Evolutionary conservation across 225 moss, liverwort and hornwort species (phyloP), one percentile per base, ranked within the genome.

Genomic region (Ulota crispa): DNA sequence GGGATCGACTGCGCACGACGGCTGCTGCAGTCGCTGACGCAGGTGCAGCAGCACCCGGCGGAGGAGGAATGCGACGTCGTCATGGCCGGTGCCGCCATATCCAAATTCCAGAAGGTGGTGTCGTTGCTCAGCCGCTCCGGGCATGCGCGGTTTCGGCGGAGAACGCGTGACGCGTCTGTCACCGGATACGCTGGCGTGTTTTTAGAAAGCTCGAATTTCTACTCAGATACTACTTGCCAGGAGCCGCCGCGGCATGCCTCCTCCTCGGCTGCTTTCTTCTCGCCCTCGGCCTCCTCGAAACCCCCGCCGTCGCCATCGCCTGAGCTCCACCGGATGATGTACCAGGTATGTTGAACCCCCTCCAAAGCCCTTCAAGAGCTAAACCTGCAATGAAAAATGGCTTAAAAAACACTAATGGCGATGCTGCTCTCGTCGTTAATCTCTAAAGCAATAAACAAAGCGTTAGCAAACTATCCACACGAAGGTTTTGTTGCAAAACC

Each of bases 1-100:
- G 98, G 95, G 43, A 89, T 98, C 6, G 98, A 98, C 65, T 93
- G 92, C 63, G 98, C 95, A 7, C 93, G 94, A 82, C 83, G 90
- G 43, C 67, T 98, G 75, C 91, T 98, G 19, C 93, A 92, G 77
- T 94, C 95, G 41, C 93, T 95, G 23, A 90, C 94, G 61, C 92
- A 92, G 62, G 86, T 79, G 55, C 95, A 91, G 55, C 95, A 91
- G 55, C 95, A 92, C 23, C 76, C 84, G 1, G 56, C 83, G 11
- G 80, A 88, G 11, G 80, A 88, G 73, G 83, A 92, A 1, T 89
- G 89, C 78, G 87, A 88, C n/a, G 76, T 84, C 27, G 76, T 84
- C 28, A 87, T 88, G 72, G 92, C 90, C 2, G 92, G 90, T 11
- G 86, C 88, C 28, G 92, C 89, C 85, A 92, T 92, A 45, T 87